Percentiles rank a stretch among this genome's conserved stretches.
Conservation (phyloP, 2,329 filamentous ascomycete genomes). For the Sordariomycetes sp. region DNA sequence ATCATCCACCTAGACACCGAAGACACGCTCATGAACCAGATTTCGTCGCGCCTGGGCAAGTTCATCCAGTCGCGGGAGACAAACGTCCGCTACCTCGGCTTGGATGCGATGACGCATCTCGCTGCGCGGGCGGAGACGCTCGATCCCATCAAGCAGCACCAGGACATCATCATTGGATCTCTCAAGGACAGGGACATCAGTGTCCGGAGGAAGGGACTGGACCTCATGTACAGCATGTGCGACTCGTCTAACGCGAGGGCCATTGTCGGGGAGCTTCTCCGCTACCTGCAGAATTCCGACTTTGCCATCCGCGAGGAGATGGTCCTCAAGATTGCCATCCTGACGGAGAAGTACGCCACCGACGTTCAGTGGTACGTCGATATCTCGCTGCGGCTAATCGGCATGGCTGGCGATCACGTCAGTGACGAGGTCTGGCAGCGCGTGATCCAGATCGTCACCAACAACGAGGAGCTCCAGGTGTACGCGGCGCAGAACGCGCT, state of each 20-base stretch:
- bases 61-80: slow-evolving; percentile 97
- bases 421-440: slow-evolving; percentile 99
- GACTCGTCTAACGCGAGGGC: slow-evolving; percentile 87
- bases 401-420: slow-evolving; percentile 95
- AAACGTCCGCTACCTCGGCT: slow-evolving; percentile 87
- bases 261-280: slow-evolving; percentile 85
- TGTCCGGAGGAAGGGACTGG: slow-evolving; percentile 86
- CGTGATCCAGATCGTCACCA: slow-evolving; percentile 96
- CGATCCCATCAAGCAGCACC: slow-evolving; percentile 95
- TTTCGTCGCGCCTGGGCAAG: slow-evolving; percentile 78
- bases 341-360: slow-evolving; percentile 96
- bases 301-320: slow-evolving; percentile 98
- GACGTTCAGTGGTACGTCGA: slow-evolving; percentile 99
- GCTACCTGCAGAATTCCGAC: slow-evolving; percentile 91
- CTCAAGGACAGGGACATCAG: slow-evolving; percentile 94
- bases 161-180: slow-evolving; percentile 88
- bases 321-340: slow-evolving; percentile 96
- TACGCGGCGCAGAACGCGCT: slow-evolving; percentile 92
- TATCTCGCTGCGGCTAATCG: slow-evolving; percentile 85
- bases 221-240: slow-evolving; percentile 98
- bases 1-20: slow-evolving; percentile 97
- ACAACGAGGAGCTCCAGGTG: slow-evolving; percentile 95
- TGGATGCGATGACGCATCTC: slow-evolving; percentile 97
- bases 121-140: slow-evolving; percentile 87
- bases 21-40: slow-evolving; percentile 88